Percentiles rank a stretch among this genome's conserved stretches.
Conservation (phyloP, 2,329 filamentous ascomycete species). For the Cladosporium phlei region DNA sequence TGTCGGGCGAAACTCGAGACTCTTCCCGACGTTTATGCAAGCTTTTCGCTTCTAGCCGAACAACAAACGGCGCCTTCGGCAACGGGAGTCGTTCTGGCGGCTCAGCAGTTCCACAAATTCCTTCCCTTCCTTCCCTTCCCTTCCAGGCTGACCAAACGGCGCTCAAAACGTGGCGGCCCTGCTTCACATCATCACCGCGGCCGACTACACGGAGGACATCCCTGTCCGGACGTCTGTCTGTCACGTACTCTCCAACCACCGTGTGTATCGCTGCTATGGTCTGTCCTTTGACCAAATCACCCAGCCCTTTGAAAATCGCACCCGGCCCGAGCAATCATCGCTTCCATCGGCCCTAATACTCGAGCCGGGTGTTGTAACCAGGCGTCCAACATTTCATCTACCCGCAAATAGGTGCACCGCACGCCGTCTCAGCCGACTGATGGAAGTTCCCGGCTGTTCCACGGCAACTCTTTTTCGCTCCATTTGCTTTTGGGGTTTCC, state of each 20-base stretch:
- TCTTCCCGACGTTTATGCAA: conserved; percentile 2
- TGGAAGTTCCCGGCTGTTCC: conserved; percentile 1
- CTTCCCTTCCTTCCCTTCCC: conserved; percentile 4
- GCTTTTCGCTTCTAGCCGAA: not conserved
- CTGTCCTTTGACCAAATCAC: too few relatives aligned
- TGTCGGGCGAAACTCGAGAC: conserved; percentile 12
- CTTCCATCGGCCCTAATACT: too few relatives aligned
- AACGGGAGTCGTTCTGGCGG: conserved; percentile 5
- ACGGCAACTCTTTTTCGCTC: conserved; percentile 2
- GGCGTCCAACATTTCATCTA: conserved; percentile 1
- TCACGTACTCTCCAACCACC: too few relatives aligned
- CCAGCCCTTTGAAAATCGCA: too few relatives aligned
- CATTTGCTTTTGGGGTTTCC: too few relatives aligned
- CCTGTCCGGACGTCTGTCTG: too few relatives aligned
- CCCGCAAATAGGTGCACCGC: not conserved
- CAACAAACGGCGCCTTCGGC: not conserved
- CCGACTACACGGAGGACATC: too few relatives aligned
- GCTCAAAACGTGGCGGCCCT: conserved; percentile 9
- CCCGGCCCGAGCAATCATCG: too few relatives aligned
- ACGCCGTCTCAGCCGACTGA: too few relatives aligned
- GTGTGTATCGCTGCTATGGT: too few relatives aligned
- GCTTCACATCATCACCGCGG: not conserved
- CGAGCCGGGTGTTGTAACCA: not conserved
- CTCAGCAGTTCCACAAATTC: conserved; percentile 2
- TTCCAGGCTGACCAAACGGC: conserved; percentile 3